phyloP scores from a whole-genome alignment of 495 filamentous ascomycete genomes.

The Venustampulla echinocandica region DNA sequence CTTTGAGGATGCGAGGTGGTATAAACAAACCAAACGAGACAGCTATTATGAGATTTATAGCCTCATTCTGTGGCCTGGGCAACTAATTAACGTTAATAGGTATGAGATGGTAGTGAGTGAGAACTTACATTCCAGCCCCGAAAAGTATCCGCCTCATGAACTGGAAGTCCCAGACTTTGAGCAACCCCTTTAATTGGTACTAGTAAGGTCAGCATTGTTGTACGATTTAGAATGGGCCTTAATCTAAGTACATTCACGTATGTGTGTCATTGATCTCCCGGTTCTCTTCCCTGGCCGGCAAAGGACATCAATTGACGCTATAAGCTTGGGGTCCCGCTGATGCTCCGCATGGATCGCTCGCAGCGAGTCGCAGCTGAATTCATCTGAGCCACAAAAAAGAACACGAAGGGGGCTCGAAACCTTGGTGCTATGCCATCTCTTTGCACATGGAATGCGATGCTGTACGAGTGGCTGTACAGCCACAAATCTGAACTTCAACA shows the following conservation, averaged over 20 bases:
- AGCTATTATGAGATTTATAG: constrained; percentile 77
- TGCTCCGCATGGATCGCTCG: constrained; percentile 58
- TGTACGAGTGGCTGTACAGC: not conserved
- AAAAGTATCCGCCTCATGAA: constrained; percentile 74
- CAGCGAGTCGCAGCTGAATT: constrained; percentile 78
- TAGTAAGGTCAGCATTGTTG: constrained; percentile 3
- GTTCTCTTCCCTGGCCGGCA: constrained; percentile 66
- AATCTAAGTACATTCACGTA: constrained; percentile 44
- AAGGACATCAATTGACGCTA: constrained; percentile 82
- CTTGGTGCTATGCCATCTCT: constrained; percentile 1
- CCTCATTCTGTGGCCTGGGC: constrained; percentile 38
- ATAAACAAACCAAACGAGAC: constrained; percentile 95
- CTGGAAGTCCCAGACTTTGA: constrained; percentile 47
- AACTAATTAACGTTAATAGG: constrained; percentile 34
- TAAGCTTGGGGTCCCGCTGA: constrained; percentile 40
- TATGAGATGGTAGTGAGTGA: not conserved
- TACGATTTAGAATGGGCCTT: not conserved
- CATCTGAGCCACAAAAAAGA: constrained; percentile 91
- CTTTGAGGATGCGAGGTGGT: constrained; percentile 61
- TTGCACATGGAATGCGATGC: too few relatives aligned
- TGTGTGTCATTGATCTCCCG: constrained; percentile 61
- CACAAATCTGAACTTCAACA: not conserved
- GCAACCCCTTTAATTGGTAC: constrained; percentile 69
- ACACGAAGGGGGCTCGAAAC: constrained; percentile 62
- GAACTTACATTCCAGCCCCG: constrained; percentile 62